These are phyloP conservation scores for Incumbomyces delicatus DNA, from an alignment of 2,329 filamentous ascomycete species.

Conservation along the genomic window DNA sequence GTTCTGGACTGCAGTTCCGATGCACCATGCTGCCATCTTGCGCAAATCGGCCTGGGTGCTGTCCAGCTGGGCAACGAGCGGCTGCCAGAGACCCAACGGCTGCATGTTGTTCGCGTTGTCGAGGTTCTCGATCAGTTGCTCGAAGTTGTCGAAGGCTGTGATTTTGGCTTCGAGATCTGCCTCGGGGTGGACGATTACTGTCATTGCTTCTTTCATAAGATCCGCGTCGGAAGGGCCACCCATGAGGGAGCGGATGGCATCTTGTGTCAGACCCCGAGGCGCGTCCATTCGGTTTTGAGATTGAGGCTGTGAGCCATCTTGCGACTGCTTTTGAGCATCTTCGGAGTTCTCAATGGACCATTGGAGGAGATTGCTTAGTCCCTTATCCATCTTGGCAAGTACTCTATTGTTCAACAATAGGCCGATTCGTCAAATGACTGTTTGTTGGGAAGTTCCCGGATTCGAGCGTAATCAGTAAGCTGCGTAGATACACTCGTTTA, in stretches of 20 bases:
- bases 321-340: slow-evolving; percentile 16
- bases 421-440: no score
- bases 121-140: slow-evolving; percentile 81
- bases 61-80: slow-evolving; percentile 60
- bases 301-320: slow-evolving; percentile 2
- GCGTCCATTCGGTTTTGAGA: slow-evolving; percentile 18
- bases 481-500: no score
- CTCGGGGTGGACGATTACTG: slow-evolving; percentile 56
- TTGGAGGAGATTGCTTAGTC: slow-evolving; percentile 67
- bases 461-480: no score
- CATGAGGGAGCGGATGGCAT: slow-evolving; percentile 63
- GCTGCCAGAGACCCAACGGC: slow-evolving; percentile 68
- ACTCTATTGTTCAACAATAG: no score
- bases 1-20: slow-evolving; percentile 93
- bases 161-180: slow-evolving; percentile 65
- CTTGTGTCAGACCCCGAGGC: slow-evolving; percentile 50
- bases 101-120: slow-evolving; percentile 96
- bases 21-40: slow-evolving; percentile 84
- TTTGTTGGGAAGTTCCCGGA: no score
- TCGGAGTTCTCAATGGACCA: slow-evolving; percentile 61
- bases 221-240: slow-evolving; percentile 85
- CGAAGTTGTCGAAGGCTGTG: slow-evolving; percentile 86
- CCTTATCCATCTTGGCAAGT: slow-evolving; percentile 40
- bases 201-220: slow-evolving; percentile 79
- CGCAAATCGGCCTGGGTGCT: slow-evolving; percentile 63